phyloP scores from a whole-genome alignment of 2,329 filamentous ascomycete genomes.

The Thelonectria rubi region DNA sequence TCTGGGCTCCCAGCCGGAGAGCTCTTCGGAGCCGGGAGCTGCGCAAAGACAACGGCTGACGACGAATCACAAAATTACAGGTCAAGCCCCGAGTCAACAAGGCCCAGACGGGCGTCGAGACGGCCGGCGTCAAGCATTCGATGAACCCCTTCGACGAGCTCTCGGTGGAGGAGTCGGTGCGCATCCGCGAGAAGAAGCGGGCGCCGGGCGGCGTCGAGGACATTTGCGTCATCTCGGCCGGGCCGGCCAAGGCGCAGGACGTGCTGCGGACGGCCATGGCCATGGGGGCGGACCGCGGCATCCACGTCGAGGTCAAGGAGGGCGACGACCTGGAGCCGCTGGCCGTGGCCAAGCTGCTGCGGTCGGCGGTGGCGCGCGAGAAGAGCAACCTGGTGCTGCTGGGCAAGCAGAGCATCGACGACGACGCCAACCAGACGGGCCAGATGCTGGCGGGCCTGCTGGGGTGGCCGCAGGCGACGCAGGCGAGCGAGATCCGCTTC shows the following conservation, averaged over 20 bases:
- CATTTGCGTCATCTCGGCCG: slow-evolving; percentile 89
- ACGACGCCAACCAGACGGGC: slow-evolving; percentile 93
- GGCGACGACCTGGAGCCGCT: slow-evolving; percentile 85
- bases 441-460: slow-evolving; percentile 96
- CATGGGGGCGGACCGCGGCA: slow-evolving; percentile 93
- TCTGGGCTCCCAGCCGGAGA: not conserved
- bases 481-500: slow-evolving; percentile 86
- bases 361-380: slow-evolving; percentile 81
- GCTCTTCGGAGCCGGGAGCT: not conserved
- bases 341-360: slow-evolving; percentile 89
- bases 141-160: slow-evolving; percentile 99
- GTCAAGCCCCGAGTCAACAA: slow-evolving; percentile 77
- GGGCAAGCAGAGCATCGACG: slow-evolving; percentile 98
- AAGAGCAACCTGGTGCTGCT: slow-evolving; percentile 91
- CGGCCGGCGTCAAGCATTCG: slow-evolving; percentile 91
- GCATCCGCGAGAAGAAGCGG: slow-evolving; percentile 86
- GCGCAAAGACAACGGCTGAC: no score
- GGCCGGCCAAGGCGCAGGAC: slow-evolving; percentile 87
- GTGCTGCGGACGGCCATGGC: slow-evolving; percentile 96
- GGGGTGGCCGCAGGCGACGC: slow-evolving; percentile 93
- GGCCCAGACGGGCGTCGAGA: slow-evolving; percentile 87
- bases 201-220: slow-evolving; percentile 82
- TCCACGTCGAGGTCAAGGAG: slow-evolving; percentile 85
- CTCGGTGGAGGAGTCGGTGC: slow-evolving; percentile 94
- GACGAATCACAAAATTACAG: slow-evolving; percentile 47